Percentiles rank a stretch among this genome's conserved stretches.
Conservation (phyloP, 225 moss, liverwort and hornwort genomes). For the Sphagnum tenellum region DNA sequence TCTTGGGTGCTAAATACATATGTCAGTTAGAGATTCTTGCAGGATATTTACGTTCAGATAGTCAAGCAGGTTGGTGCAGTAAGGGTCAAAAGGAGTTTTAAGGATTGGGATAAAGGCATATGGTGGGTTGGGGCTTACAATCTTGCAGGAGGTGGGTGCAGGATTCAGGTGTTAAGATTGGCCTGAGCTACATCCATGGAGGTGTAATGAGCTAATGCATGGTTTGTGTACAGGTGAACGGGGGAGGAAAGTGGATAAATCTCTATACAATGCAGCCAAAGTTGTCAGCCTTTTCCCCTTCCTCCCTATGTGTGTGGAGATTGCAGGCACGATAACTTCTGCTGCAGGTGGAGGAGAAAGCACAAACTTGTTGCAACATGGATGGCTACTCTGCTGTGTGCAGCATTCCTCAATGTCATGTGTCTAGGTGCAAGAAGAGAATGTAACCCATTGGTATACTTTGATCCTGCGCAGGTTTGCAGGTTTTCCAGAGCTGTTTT, state of each 20-base stretch:
- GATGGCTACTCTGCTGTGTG: too few relatives aligned
- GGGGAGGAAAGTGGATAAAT: constrained; percentile 11
- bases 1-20: background rate
- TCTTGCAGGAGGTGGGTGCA: constrained; percentile 26
- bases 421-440: too few relatives aligned
- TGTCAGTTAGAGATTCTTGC: background rate
- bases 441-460: too few relatives aligned
- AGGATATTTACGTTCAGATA: too few relatives aligned
- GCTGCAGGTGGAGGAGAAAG: constrained; percentile 14
- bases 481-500: too few relatives aligned
- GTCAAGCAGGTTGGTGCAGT: background rate
- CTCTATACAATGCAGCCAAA: constrained; percentile 2
- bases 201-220: constrained; percentile 22
- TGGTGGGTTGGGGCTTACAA: background rate
- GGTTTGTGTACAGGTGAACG: constrained; percentile 41
- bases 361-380: too few relatives aligned
- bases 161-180: constrained; percentile 25
- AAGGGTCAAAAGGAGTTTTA: too few relatives aligned
- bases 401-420: too few relatives aligned
- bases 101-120: too few relatives aligned
- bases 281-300: constrained; percentile 15
- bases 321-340: constrained; percentile 18
- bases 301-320: constrained; percentile 4
- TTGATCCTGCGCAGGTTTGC: too few relatives aligned
- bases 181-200: constrained; percentile 4